Evolutionary conservation across 371 early-diverging fungal genomes (phyloP).

Genomic region (Lichtheimia ornata): DNA sequence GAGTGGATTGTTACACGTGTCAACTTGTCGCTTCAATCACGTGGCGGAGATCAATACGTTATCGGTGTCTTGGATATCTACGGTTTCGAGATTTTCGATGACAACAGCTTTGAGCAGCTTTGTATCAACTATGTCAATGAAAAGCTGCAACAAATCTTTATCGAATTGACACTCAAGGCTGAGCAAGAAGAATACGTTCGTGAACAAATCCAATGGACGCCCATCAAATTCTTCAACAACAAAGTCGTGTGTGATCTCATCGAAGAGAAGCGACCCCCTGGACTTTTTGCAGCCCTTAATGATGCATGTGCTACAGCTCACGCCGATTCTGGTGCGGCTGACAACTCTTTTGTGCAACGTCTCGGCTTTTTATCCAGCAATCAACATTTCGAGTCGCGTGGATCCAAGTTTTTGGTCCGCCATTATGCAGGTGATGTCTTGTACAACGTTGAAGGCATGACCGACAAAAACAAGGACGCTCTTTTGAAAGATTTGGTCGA

Average conservation of each 20-base stretch:
- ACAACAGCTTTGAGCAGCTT: constrained; percentile 99
- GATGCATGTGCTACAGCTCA: constrained; percentile 94
- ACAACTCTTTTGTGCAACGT: constrained; percentile 84
- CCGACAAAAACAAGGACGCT: constrained; percentile 98
- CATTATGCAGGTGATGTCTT: constrained; percentile 98
- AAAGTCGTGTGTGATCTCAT: constrained; percentile 97
- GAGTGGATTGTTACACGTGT: constrained; percentile 91
- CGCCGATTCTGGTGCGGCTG: constrained; percentile 87
- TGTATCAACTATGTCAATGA: constrained; percentile 99
- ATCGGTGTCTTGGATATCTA: constrained; percentile 97
- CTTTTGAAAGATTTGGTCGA: constrained; percentile 88
- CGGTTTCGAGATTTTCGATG: constrained; percentile 94
- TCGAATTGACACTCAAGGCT: constrained; percentile 95
- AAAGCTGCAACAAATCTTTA: constrained; percentile 99
- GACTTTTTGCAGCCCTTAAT: constrained; percentile 92
- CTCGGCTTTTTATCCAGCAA: constrained; percentile 69
- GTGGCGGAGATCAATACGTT: constrained; percentile 67
- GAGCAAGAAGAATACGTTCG: constrained; percentile 98
- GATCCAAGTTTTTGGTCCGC: constrained; percentile 79
- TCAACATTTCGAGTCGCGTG: constrained; percentile 81
- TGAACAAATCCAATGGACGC: constrained; percentile 99
- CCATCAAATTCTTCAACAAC: constrained; percentile 99
- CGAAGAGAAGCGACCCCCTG: constrained; percentile 93
- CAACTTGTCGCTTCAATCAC: constrained; percentile 74
- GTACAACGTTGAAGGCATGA: constrained; percentile 95